Conservation (phyloP, 139 green algal genomes). For the Chlorella sp. region DNA sequence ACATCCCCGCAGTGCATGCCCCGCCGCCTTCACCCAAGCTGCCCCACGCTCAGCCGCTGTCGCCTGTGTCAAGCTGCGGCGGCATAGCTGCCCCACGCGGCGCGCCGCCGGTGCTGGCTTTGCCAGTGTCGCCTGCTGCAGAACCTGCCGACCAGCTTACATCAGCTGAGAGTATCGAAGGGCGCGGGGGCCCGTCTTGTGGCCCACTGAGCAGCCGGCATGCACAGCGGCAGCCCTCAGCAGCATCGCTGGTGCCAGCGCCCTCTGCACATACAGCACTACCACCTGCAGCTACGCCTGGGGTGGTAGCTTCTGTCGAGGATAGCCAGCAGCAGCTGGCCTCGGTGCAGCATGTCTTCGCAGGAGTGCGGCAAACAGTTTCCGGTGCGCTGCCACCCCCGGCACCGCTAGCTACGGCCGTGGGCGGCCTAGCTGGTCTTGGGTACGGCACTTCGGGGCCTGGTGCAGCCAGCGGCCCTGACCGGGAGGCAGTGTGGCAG, state of each 20-base stretch:
- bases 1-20: slow-evolving; percentile 1
- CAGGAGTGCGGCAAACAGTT: neutral
- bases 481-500: slow-evolving; percentile 19
- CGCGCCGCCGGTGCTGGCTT: neutral
- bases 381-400: neutral
- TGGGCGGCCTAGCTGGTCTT: slow-evolving; percentile 11
- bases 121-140: neutral
- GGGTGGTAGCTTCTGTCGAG: neutral
- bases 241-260: no score
- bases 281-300: neutral
- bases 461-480: neutral
- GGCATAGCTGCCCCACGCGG: neutral
- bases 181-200: neutral
- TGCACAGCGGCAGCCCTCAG: neutral
- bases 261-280: neutral
- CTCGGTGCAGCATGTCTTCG: neutral
- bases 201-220: no score
- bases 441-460: neutral
- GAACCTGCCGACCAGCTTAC: neutral
- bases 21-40: slow-evolving; percentile 6
- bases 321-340: neutral
- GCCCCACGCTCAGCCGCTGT: neutral
- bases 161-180: slow-evolving; percentile 12
- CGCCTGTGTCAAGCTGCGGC: neutral
- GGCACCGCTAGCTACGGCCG: slow-evolving; percentile 1